phyloP scores from a whole-genome alignment of 108 stramenopile species.

The Skeletonema grethae region DNA sequence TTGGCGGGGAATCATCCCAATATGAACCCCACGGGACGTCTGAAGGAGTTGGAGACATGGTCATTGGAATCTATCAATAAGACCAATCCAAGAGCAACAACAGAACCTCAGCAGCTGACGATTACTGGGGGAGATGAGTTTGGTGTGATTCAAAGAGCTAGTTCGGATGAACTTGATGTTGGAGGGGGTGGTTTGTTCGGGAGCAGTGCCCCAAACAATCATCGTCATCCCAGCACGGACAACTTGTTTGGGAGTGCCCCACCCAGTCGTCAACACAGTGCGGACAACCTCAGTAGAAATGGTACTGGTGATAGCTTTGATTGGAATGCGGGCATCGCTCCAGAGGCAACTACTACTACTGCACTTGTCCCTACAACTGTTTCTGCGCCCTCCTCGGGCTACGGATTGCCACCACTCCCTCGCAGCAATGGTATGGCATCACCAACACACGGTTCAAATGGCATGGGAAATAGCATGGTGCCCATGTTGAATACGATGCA shows the following conservation, averaged over 20 bases:
- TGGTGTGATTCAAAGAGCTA: conserved; percentile 1
- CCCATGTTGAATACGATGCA: conserved; percentile 29
- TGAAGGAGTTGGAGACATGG: conserved; percentile 68
- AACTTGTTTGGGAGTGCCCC: conserved; percentile 22
- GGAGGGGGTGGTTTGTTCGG: conserved; percentile 41
- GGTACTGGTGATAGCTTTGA: conserved; percentile 26
- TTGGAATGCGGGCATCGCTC: background rate
- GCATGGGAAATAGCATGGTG: conserved; percentile 2
- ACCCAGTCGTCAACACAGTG: conserved; percentile 7
- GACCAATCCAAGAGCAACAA: conserved; percentile 23
- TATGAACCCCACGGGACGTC: conserved; percentile 60
- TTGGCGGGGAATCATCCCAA: conserved; percentile 52
- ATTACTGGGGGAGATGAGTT: conserved; percentile 32
- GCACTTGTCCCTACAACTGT: background rate
- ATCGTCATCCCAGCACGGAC: background rate
- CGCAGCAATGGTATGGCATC: background rate
- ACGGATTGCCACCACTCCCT: conserved; percentile 11
- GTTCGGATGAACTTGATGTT: conserved; percentile 19
- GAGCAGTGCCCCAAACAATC: conserved; percentile 14
- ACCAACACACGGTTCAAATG: background rate
- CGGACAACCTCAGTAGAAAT: conserved; percentile 5
- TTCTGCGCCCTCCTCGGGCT: conserved; percentile 19
- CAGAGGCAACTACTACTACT: background rate
- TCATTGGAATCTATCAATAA: conserved; percentile 52
- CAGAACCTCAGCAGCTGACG: conserved; percentile 14